phyloP scores from a whole-genome alignment of 208 protist species.

The Trypanosoma boissoni region DNA sequence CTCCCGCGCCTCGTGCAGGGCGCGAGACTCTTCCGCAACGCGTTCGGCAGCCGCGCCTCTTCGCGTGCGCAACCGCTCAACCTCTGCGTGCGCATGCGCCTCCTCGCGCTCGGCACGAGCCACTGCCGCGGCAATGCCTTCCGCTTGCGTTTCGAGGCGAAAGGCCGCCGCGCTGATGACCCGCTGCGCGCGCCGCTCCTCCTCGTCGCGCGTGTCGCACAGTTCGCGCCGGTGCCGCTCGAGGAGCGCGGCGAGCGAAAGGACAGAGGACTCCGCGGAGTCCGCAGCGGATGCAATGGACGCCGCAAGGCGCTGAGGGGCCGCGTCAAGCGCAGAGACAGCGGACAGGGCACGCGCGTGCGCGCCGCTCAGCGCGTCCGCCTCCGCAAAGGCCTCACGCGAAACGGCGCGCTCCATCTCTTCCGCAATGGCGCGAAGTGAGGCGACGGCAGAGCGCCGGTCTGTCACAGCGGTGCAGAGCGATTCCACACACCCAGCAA shows the following conservation, averaged over 20 bases:
- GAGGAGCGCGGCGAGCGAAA: slow-evolving; percentile 15
- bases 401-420: slow-evolving; percentile 25
- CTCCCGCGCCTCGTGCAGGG: slow-evolving; percentile 11
- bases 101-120: slow-evolving; percentile 19
- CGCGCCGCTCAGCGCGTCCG: neutral
- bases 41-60: slow-evolving; percentile 1
- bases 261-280: slow-evolving; percentile 10
- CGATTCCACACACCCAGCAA: slow-evolving; percentile 14
- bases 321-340: slow-evolving; percentile 1
- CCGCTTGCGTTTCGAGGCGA: slow-evolving; percentile 11
- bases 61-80: slow-evolving; percentile 4
- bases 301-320: neutral
- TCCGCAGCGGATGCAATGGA: neutral
- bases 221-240: slow-evolving; percentile 21
- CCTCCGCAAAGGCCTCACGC: slow-evolving; percentile 35
- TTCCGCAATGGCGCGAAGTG: slow-evolving; percentile 12
- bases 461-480: slow-evolving; percentile 13
- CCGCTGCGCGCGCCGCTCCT: slow-evolving; percentile 18
- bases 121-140: slow-evolving; percentile 10
- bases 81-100: slow-evolving; percentile 6
- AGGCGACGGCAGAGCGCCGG: slow-evolving; percentile 6
- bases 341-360: slow-evolving; percentile 19
- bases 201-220: slow-evolving; percentile 16
- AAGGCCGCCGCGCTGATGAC: slow-evolving; percentile 25
- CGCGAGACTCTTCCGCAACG: slow-evolving; percentile 14